These are phyloP conservation scores for Tympanopsis confertula DNA, from an alignment of 2,329 filamentous ascomycete genomes.

Conservation along the genomic window DNA sequence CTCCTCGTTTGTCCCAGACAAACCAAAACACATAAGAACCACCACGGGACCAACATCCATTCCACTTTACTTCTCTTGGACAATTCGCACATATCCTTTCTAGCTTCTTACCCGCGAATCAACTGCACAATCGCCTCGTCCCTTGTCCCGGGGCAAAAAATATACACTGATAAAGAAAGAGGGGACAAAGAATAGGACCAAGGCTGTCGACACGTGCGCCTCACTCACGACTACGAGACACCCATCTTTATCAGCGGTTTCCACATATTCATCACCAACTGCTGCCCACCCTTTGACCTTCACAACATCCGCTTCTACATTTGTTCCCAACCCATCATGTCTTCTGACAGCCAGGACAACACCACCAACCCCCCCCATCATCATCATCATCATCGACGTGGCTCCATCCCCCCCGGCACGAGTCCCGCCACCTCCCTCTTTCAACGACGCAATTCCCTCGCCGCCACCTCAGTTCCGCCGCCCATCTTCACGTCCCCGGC, in stretches of 20 bases:
- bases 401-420: conserved; percentile 25
- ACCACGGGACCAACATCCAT: too few relatives aligned
- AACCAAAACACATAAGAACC: too few relatives aligned
- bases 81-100: too few relatives aligned
- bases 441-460: conserved; percentile 36
- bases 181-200: too few relatives aligned
- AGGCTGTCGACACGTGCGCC: too few relatives aligned
- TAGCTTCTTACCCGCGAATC: too few relatives aligned
- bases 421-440: conserved; percentile 33
- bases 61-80: too few relatives aligned
- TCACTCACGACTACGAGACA: too few relatives aligned
- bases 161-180: too few relatives aligned
- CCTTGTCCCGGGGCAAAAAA: too few relatives aligned
- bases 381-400: conserved; percentile 23
- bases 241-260: conserved; percentile 1
- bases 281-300: not conserved
- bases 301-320: not conserved
- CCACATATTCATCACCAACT: not conserved
- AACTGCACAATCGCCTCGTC: too few relatives aligned
- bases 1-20: too few relatives aligned
- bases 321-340: conserved; percentile 19
- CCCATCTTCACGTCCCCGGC: conserved; percentile 27
- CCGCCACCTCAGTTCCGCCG: conserved; percentile 26
- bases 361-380: conserved; percentile 21
- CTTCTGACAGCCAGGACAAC: conserved; percentile 23